Conservation (phyloP, 257 asterid species). For the Verbascum thapsus region DNA sequence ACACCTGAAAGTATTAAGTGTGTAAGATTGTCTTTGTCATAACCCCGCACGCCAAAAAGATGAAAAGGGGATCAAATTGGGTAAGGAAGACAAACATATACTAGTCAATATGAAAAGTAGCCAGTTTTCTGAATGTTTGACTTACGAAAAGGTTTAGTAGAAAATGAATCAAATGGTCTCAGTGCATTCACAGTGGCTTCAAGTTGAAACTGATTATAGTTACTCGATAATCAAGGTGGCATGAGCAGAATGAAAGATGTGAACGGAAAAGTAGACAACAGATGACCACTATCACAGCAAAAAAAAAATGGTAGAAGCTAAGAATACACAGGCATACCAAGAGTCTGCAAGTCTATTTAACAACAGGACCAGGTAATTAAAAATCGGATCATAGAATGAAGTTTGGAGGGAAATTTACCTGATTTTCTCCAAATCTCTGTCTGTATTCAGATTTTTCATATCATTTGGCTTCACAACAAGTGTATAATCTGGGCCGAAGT, state of each 20-base stretch:
- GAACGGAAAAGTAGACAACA: no score
- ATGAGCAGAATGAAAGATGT: not conserved
- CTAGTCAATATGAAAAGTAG: not conserved
- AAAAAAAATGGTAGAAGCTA: no score
- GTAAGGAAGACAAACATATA: no score
- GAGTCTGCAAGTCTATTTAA: not conserved
- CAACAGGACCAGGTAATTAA: not conserved
- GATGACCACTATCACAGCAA: no score
- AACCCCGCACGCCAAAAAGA: no score
- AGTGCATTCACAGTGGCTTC: not conserved
- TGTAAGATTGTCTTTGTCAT: no score
- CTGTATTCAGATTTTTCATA: conserved; percentile 56
- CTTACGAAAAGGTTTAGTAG: not conserved
- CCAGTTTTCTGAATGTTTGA: not conserved
- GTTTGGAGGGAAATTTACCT: conserved; percentile 36
- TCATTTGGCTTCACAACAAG: conserved; percentile 60
- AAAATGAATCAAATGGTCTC: not conserved
- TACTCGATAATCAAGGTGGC: not conserved
- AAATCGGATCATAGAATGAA: not conserved
- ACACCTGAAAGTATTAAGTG: no score
- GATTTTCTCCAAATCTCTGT: conserved; percentile 60
- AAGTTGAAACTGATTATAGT: no score
- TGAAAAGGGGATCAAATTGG: no score
- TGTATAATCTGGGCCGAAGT: conserved; percentile 70
- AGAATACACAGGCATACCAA: not conserved